These are phyloP conservation scores for Lepiota venenata DNA, from an alignment of 768 basidiomycete genomes.

Conservation along the genomic window DNA sequence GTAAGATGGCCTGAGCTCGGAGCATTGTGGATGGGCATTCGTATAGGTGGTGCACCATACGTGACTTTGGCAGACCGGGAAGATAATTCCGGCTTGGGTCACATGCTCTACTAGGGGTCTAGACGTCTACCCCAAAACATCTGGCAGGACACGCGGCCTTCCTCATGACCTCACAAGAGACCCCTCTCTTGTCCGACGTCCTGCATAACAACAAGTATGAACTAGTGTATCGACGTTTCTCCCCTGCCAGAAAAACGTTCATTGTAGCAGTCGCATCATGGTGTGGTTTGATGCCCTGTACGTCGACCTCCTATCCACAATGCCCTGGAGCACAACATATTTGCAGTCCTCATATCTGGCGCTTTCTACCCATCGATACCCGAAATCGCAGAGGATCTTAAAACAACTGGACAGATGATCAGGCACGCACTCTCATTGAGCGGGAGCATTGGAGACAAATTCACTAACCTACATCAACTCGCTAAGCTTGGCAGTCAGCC, in stretches of 20 bases:
- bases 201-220: conserved; percentile 17
- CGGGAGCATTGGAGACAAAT: not conserved
- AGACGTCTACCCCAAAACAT: too few species aligned
- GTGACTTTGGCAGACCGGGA: too few species aligned
- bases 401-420: conserved; percentile 51
- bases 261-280: conserved; percentile 58
- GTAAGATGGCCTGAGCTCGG: too few species aligned
- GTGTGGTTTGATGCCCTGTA: conserved; percentile 63
- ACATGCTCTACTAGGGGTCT: too few species aligned
- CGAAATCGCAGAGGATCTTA: conserved; percentile 62
- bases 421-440: conserved; percentile 36
- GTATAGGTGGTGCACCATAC: too few species aligned
- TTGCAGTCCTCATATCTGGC: conserved; percentile 62
- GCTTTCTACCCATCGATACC: conserved; percentile 76
- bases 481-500: conserved; percentile 31
- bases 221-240: conserved; percentile 56
- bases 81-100: too few species aligned
- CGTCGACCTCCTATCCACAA: not conserved
- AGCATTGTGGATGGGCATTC: too few species aligned
- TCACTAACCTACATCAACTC: not conserved
- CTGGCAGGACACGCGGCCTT: too few species aligned
- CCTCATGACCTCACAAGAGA: too few species aligned
- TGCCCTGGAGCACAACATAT: not conserved
- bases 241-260: conserved; percentile 39
- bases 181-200: too few species aligned